Conservation (phyloP, 202 grass and related monocot genomes). For the Zoysia matrella region DNA sequence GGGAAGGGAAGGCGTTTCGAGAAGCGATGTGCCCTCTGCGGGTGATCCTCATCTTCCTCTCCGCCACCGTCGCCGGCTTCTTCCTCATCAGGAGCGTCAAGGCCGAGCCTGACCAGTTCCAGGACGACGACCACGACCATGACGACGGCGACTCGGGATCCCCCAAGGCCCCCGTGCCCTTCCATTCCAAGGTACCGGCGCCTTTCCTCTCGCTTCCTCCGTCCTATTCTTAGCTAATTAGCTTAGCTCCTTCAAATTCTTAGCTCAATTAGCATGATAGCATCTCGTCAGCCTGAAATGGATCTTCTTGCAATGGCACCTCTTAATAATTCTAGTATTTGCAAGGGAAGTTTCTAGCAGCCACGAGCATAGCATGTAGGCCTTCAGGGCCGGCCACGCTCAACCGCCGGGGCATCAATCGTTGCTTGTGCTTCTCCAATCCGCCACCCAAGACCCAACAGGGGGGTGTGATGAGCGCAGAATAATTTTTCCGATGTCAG, state of each 20-base stretch:
- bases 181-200: slow-evolving; percentile 68
- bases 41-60: slow-evolving; percentile 89
- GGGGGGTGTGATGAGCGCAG: too few relatives aligned
- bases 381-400: neutral
- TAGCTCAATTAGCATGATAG: neutral
- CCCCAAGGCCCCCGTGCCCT: slow-evolving; percentile 48
- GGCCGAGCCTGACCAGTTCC: slow-evolving; percentile 48
- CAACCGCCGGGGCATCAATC: neutral
- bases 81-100: slow-evolving; percentile 38
- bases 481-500: too few relatives aligned
- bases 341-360: neutral
- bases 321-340: too few relatives aligned
- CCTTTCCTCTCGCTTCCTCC: neutral
- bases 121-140: slow-evolving; percentile 21
- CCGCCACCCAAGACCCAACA: neutral
- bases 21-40: slow-evolving; percentile 80
- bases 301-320: neutral
- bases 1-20: neutral
- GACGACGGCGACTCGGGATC: slow-evolving; percentile 17
- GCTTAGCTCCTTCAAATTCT: neutral
- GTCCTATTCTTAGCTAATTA: neutral
- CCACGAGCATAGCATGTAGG: neutral
- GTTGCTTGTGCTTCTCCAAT: neutral
- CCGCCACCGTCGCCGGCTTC: slow-evolving; percentile 78
- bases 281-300: neutral